phyloP scores from a whole-genome alignment of 257 asterid genomes.

The Solanum virginianum region DNA sequence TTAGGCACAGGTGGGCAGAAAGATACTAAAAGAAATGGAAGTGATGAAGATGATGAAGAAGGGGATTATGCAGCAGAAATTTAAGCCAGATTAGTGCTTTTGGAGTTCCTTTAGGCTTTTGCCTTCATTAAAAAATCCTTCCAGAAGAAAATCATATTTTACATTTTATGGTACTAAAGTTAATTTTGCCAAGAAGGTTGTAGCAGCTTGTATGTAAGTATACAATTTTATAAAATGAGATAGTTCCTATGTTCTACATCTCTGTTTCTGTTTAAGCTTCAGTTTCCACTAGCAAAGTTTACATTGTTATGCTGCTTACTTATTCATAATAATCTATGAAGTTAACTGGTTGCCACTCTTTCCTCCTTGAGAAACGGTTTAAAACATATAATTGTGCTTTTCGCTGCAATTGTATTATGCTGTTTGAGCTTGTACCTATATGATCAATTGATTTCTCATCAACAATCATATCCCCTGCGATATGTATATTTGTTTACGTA shows the following conservation, averaged over 20 bases:
- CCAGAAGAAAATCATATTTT: not conserved
- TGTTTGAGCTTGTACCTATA: not conserved
- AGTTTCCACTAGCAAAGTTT: not conserved
- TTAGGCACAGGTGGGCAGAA: slow-evolving; percentile 27
- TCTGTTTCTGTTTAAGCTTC: not conserved
- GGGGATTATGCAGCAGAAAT: slow-evolving; percentile 23
- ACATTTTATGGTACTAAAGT: not conserved
- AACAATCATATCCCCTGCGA: not conserved
- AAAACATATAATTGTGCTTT: not conserved
- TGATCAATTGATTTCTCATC: not conserved
- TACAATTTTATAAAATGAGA: not conserved
- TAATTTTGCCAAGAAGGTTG: not conserved
- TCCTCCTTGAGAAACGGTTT: not conserved
- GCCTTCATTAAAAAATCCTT: no score
- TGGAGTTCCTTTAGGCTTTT: not conserved
- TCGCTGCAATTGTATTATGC: not conserved
- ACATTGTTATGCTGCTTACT: not conserved
- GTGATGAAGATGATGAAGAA: slow-evolving; percentile 45
- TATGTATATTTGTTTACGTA: not conserved
- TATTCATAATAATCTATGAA: not conserved
- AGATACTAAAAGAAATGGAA: not conserved
- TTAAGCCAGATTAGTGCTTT: slow-evolving; percentile 8
- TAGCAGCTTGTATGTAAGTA: not conserved
- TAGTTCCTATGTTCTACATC: not conserved
- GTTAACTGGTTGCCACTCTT: not conserved